Base-by-base conservation (phyloP, 2,329 filamentous ascomycete species). In the Plenodomus tracheiphilus region DNA sequence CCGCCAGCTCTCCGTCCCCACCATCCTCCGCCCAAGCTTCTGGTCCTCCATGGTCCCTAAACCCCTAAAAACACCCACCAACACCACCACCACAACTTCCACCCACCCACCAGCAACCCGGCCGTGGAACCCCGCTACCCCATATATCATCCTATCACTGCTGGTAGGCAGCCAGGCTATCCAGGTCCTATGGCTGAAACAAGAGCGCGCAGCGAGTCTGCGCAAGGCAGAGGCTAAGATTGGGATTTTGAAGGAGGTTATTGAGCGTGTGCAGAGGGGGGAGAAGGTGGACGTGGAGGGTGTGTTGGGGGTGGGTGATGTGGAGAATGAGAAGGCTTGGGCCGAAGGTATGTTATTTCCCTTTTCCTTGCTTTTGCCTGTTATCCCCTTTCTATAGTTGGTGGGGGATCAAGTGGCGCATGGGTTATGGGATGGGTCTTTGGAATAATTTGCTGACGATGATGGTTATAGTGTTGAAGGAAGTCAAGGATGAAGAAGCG, bases 111-210 rank as follows among this genome's bases (percentile, higher is more conserved):
- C 15, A 47, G 61, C n/a, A 47, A 49, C 34, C 17, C 65, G 3
- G 66, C 68, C 35, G n/a, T 76, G 74, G 71, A 77, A 78, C 17
- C 80, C 91, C 19, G 81, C 81, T 2, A 81, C 91, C 15, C 59
- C 82, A 51, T 92, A 88, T 74, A 84, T 93, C 49, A 66, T 83
- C 49, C 70, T 85, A 2, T 79, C 88, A 5, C 78, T 91, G 35
- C 81, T 97, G 55, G 93, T 97, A 56, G 95, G 95, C 3, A 96
- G 91, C 53, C 96, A 97, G 80, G 89, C 93, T 13, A 97, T 99
- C 62, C 89, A 97, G 64, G 89, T 94, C 80, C 87, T 99, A 65
- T 81, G 85, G 30, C 71, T 97, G 62, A 87, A 86, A 62, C 89
- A 88, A 61, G 86, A 92, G 42, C 88, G 86, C 65, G 79, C 81